Evolutionary conservation across 768 basidiomycete genomes (phyloP).

Genomic region (Mycena venus): DNA sequence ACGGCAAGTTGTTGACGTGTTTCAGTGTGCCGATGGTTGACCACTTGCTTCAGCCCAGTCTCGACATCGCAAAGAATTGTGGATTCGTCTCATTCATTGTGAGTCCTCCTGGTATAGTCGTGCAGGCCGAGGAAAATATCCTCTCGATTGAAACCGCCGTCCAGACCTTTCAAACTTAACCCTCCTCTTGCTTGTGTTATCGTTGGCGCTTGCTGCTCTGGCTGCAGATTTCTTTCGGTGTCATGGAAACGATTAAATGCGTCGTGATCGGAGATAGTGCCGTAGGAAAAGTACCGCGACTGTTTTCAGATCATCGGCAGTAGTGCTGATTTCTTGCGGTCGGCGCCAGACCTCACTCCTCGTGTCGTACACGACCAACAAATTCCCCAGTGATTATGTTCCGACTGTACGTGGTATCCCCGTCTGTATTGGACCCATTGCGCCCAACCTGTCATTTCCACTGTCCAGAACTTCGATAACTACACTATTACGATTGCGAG

Average conservation of each 20-base stretch:
- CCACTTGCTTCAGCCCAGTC: too few relatives aligned
- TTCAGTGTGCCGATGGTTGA: too few relatives aligned
- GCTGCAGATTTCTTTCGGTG: constrained; percentile 36
- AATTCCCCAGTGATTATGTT: constrained; percentile 99
- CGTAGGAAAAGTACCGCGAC: constrained; percentile 90
- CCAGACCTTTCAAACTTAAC: too few relatives aligned
- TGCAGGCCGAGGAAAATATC: too few relatives aligned
- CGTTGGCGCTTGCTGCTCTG: constrained; percentile 19
- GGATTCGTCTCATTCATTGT: too few relatives aligned
- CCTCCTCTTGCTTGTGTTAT: neutral
- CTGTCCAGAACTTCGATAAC: constrained; percentile 89
- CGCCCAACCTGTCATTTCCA: constrained; percentile 39
- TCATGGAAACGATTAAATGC: constrained; percentile 98
- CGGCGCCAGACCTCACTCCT: constrained; percentile 86
- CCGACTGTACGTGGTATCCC: constrained; percentile 92
- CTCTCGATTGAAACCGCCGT: too few relatives aligned
- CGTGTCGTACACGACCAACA: constrained; percentile 98
- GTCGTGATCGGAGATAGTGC: constrained; percentile 98
- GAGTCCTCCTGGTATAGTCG: too few relatives aligned
- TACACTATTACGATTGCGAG: constrained; percentile 99
- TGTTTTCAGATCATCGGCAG: constrained; percentile 6
- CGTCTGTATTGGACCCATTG: too few relatives aligned
- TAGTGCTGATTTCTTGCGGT: constrained; percentile 19
- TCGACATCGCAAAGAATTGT: too few relatives aligned
- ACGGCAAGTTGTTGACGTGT: too few relatives aligned